These are phyloP conservation scores for Apiospora arundinis DNA, from an alignment of 2,329 filamentous ascomycete genomes.

Conservation along the genomic window DNA sequence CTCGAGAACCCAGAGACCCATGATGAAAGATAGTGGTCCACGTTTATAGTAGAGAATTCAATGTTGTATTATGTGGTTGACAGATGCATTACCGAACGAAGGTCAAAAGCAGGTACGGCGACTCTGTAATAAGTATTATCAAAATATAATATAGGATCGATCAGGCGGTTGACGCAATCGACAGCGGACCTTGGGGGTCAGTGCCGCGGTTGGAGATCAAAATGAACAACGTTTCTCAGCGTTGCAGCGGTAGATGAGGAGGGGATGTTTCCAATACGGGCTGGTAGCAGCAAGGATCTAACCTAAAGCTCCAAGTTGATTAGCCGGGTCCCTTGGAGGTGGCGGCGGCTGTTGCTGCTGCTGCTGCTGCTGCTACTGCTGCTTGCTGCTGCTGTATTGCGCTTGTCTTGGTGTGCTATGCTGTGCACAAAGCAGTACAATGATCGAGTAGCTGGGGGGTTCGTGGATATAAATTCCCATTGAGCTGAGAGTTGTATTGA, in stretches of 20 bases:
- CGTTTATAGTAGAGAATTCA: background rate
- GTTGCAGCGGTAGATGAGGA: background rate
- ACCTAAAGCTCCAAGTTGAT: background rate
- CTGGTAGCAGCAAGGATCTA: constrained; percentile 1
- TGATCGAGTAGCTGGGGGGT: background rate
- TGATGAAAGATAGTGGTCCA: constrained; percentile 40
- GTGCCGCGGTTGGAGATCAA: background rate
- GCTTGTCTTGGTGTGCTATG: background rate
- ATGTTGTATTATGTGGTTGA: background rate
- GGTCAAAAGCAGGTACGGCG: background rate
- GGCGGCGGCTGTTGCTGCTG: too few species aligned
- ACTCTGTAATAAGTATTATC: background rate
- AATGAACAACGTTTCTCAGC: background rate
- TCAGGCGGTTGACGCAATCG: background rate
- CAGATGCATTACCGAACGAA: background rate
- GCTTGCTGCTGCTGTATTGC: background rate
- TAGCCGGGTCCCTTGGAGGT: background rate
- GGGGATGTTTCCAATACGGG: background rate
- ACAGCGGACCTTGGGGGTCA: background rate
- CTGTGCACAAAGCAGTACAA: background rate
- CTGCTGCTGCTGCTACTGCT: background rate
- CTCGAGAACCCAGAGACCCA: constrained; percentile 79
- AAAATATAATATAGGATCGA: background rate
- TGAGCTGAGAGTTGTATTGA: background rate
- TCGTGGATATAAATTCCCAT: background rate